Evolutionary conservation across 1,139 yeast species (phyloP).

Genomic region (Groenewaldozyma sp.): DNA sequence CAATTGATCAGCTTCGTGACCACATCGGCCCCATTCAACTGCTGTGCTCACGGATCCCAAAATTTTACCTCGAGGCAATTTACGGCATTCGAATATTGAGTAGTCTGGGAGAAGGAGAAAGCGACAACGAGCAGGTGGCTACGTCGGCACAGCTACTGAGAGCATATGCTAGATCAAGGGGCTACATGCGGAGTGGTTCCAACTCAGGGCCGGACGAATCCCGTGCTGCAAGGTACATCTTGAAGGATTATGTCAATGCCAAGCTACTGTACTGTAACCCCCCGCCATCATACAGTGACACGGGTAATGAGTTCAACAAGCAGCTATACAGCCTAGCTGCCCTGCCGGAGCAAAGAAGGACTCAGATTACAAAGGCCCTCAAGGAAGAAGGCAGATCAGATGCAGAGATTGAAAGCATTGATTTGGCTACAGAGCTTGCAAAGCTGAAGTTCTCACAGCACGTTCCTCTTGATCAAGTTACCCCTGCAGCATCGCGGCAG

Average conservation of each 20-base stretch:
- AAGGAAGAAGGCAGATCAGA: slow-evolving; percentile 10
- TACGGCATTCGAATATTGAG: slow-evolving; percentile 87
- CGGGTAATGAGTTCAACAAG: slow-evolving; percentile 52
- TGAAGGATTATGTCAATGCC: slow-evolving; percentile 93
- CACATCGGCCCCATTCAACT: slow-evolving; percentile 84
- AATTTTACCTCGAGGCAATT: slow-evolving; percentile 76
- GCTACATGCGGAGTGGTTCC: slow-evolving; percentile 76
- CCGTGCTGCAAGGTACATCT: slow-evolving; percentile 83
- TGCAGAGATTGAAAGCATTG: slow-evolving; percentile 38
- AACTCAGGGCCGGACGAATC: slow-evolving; percentile 96
- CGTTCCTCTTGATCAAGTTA: slow-evolving; percentile 31
- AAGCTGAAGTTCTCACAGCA: slow-evolving; percentile 75
- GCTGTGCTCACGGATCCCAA: slow-evolving; percentile 84
- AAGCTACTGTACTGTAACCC: slow-evolving; percentile 79
- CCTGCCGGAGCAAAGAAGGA: slow-evolving; percentile 59
- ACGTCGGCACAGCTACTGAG: slow-evolving; percentile 82
- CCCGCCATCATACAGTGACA: slow-evolving; percentile 50
- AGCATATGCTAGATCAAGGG: slow-evolving; percentile 94
- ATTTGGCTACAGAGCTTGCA: slow-evolving; percentile 59
- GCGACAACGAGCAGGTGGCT: slow-evolving; percentile 50
- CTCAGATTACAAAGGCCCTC: slow-evolving; percentile 42
- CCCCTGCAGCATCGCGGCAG: not conserved
- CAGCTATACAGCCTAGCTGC: slow-evolving; percentile 56
- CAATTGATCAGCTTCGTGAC: slow-evolving; percentile 94
- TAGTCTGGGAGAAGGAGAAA: slow-evolving; percentile 74